A percentile compares a stretch with the other conserved stretches of the same genome.
phyloP scores from a whole-genome alignment of 306 rosid genomes.

The Ormosia semicastrata region DNA sequence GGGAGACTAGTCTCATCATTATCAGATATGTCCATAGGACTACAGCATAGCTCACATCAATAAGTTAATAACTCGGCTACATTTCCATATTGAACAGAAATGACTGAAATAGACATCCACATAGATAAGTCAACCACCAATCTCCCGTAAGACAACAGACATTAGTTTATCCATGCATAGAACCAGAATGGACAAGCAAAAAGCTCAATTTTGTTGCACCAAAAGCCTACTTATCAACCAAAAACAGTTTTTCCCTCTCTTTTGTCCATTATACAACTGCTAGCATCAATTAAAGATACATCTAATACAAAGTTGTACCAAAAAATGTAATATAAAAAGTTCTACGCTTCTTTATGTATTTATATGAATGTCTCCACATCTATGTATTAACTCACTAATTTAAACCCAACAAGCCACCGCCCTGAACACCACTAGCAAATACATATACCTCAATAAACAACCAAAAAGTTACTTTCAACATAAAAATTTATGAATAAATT shows the following conservation, averaged over 20 bases:
- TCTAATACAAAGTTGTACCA: neutral
- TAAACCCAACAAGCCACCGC: neutral
- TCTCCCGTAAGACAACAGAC: neutral
- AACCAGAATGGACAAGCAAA: neutral
- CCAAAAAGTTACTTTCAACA: neutral
- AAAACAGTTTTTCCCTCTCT: neutral
- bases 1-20: neutral
- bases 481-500: neutral
- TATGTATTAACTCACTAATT: neutral
- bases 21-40: neutral
- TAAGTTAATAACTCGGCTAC: neutral
- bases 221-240: neutral
- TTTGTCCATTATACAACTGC: neutral
- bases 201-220: neutral
- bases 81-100: constrained; percentile 11
- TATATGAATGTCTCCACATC: neutral
- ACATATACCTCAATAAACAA: neutral
- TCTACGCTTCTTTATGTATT: neutral
- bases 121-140: neutral
- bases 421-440: neutral
- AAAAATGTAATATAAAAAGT: neutral
- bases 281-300: neutral
- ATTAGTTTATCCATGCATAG: constrained; percentile 8
- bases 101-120: neutral
- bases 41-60: neutral